These are phyloP conservation scores for Cyberlindnera euphorbiae DNA, from an alignment of 805 yeast genomes.

Conservation along the genomic window DNA sequence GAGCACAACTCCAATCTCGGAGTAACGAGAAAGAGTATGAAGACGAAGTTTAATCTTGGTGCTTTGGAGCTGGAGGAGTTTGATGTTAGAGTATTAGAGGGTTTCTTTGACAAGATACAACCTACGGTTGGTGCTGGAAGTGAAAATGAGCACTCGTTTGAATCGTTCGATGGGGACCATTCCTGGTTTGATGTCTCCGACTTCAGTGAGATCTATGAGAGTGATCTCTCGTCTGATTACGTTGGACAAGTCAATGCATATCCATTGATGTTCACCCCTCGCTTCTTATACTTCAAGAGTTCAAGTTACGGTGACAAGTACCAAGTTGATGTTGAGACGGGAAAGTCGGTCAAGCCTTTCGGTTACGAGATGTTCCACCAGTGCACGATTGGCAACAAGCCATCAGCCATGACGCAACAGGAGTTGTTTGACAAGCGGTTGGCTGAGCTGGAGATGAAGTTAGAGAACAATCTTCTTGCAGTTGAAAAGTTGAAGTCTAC, in stretches of 20 bases:
- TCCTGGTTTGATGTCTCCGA: slow-evolving; percentile 63
- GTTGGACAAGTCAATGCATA: slow-evolving; percentile 42
- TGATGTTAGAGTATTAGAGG: slow-evolving; percentile 56
- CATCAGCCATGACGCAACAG: slow-evolving; percentile 44
- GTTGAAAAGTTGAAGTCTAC: slow-evolving; percentile 24
- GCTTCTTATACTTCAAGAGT: slow-evolving; percentile 64
- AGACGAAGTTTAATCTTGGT: slow-evolving; percentile 63
- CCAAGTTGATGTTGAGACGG: slow-evolving; percentile 35
- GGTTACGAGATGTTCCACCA: slow-evolving; percentile 54
- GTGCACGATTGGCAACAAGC: slow-evolving; percentile 38
- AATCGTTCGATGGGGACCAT: slow-evolving; percentile 48
- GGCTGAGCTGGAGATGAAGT: slow-evolving; percentile 25
- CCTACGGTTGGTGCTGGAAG: slow-evolving; percentile 8
- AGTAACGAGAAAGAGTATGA: slow-evolving; percentile 41
- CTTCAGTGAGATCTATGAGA: slow-evolving; percentile 50
- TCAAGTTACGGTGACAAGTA: slow-evolving; percentile 44
- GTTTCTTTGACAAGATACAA: slow-evolving; percentile 33
- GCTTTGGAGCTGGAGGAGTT: slow-evolving; percentile 50
- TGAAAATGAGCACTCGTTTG: slow-evolving; percentile 21
- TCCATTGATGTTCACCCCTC: slow-evolving; percentile 65
- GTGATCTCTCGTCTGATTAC: slow-evolving; percentile 30
- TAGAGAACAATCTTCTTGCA: slow-evolving; percentile 28
- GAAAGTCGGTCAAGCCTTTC: slow-evolving; percentile 38
- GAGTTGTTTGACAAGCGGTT: slow-evolving; percentile 27
- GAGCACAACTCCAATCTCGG: slow-evolving; percentile 44